Base-by-base conservation (phyloP, 2,329 filamentous ascomycete genomes). In the Epichloe baconii region DNA sequence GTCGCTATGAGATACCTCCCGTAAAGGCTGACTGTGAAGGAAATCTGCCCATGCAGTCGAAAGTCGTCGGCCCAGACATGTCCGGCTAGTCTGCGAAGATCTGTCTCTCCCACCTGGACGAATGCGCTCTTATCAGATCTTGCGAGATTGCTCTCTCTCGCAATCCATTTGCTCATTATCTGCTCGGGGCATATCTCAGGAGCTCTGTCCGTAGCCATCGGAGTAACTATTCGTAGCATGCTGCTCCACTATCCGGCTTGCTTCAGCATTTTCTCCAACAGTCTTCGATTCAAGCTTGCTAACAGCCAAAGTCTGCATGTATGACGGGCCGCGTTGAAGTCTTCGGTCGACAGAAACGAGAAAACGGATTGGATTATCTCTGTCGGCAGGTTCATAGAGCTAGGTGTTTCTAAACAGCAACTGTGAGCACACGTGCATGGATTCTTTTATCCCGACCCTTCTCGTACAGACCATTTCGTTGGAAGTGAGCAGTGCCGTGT, bases 281-380 rank as follows among this genome's bases (percentile, higher is more conserved):
- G 56, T 2, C 58, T 64, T 42, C 64, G 63, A 47, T 80, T 67
- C n/a, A 84, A 61, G 47, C 79, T 77, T 21, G 72, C 73, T 38
- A 72, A 63, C 67, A 82, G 79, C 82, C 79, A 85, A 37, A 65
- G 63, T 44, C 74, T 73, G 58, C 80, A 85, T 17, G 74, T 74
- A 54, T 78, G 75, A 17, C 81, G 72, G 15, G 80, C 79, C 50
- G 77, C 70, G 57, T 85, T 76, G 61, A 83, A 85, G 56, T 72
- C 68, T 10, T 51, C 44, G 0, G 68, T 69, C 4, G 54, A 44
- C 5, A 72, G 61, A 7, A 61, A 53, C 12, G 40, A 44, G 52
- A 66, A 69, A 11, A 72, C 62, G 5, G 67, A 57, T 17, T 68
- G 63, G 2, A 71, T 45, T 6, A 69, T 67, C 53, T 73, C 70